Percentiles rank a stretch among this genome's conserved stretches.
These are phyloP conservation scores for Cercospora janseana DNA, from an alignment of 2,329 filamentous ascomycete species.

Conservation along the genomic window DNA sequence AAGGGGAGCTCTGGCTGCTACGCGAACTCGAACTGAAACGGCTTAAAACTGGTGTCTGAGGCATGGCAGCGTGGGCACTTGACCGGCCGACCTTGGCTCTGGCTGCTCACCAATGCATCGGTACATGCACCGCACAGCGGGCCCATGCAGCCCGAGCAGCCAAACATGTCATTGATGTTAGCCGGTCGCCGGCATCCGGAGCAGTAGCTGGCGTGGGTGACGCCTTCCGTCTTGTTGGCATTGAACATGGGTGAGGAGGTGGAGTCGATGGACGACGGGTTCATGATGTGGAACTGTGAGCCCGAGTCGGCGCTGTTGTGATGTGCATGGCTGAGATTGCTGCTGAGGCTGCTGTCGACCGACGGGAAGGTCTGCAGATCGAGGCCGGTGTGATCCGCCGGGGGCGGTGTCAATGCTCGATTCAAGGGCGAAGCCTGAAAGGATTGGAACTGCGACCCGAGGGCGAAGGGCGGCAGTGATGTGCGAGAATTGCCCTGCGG, in stretches of 20 bases:
- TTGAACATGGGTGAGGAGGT: slow-evolving; percentile 55
- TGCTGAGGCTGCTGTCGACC: slow-evolving; percentile 66
- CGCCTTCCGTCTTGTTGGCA: slow-evolving; percentile 14
- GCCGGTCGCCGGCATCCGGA: slow-evolving; percentile 79
- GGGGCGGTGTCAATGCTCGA: slow-evolving; percentile 81
- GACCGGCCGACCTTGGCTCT: slow-evolving; percentile 65
- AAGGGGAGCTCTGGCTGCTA: slow-evolving; percentile 43
- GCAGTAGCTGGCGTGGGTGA: slow-evolving; percentile 63
- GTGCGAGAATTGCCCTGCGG: slow-evolving; percentile 55
- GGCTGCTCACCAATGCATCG: slow-evolving; percentile 72
- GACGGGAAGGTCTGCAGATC: slow-evolving; percentile 75
- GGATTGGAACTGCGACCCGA: slow-evolving; percentile 54
- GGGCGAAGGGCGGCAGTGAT: slow-evolving; percentile 60
- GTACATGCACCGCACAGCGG: slow-evolving; percentile 88
- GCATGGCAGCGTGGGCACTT: slow-evolving; percentile 75
- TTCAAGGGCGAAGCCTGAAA: slow-evolving; percentile 91
- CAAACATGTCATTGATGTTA: slow-evolving; percentile 77
- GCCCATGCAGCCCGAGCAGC: slow-evolving; percentile 94
- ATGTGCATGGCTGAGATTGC: slow-evolving; percentile 32
- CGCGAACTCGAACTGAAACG: slow-evolving; percentile 78
- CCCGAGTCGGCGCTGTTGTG: slow-evolving; percentile 50
- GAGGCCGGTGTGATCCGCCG: slow-evolving; percentile 41
- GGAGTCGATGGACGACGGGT: slow-evolving; percentile 46
- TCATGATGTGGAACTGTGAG: slow-evolving; percentile 63
- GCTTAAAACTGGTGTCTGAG: slow-evolving; percentile 77